These are phyloP conservation scores for Mollisiaceae sp. DNA, from an alignment of 2,329 filamentous ascomycete genomes.

Conservation along the genomic window DNA sequence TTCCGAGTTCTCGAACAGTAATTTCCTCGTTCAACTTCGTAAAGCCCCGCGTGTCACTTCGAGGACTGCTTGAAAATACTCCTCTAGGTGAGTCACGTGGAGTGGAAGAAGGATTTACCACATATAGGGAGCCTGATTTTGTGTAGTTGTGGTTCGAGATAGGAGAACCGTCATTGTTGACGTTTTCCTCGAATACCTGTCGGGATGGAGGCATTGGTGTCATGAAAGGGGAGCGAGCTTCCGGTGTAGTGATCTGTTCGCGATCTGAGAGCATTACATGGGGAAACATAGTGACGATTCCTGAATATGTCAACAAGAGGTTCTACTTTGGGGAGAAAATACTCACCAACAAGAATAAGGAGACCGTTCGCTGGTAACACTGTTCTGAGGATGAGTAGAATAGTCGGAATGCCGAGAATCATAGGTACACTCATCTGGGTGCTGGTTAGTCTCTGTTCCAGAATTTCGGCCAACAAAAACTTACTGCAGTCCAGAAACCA, in stretches of 20 bases:
- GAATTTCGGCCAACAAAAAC: conserved; percentile 4
- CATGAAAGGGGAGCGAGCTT: conserved; percentile 42
- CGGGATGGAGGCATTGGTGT: conserved; percentile 34
- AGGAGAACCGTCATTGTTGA: conserved; percentile 36
- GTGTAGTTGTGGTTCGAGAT: conserved; percentile 32
- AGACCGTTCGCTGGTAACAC: conserved; percentile 41
- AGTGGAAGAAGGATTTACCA: conserved; percentile 41
- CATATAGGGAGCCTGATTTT: conserved; percentile 38
- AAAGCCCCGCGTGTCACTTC: conserved; percentile 32
- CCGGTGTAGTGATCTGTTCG: conserved; percentile 36
- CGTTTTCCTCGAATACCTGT: conserved; percentile 31
- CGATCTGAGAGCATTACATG: conserved; percentile 33
- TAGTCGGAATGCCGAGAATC: conserved; percentile 39
- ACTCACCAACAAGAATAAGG: conserved; percentile 41
- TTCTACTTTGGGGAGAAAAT: background rate
- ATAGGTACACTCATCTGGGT: conserved; percentile 41
- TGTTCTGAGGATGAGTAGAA: conserved; percentile 40
- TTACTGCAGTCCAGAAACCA: conserved; percentile 40
- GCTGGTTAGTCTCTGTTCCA: conserved; percentile 26
- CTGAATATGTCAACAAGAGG: conserved; percentile 27
- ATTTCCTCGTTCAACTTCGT: conserved; percentile 33
- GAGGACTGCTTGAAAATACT: conserved; percentile 28
- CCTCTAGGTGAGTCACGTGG: conserved; percentile 34
- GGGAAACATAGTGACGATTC: conserved; percentile 37
- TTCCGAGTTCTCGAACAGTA: conserved; percentile 22